phyloP scores from a whole-genome alignment of 805 yeast species.

The Ogataea corticis region DNA sequence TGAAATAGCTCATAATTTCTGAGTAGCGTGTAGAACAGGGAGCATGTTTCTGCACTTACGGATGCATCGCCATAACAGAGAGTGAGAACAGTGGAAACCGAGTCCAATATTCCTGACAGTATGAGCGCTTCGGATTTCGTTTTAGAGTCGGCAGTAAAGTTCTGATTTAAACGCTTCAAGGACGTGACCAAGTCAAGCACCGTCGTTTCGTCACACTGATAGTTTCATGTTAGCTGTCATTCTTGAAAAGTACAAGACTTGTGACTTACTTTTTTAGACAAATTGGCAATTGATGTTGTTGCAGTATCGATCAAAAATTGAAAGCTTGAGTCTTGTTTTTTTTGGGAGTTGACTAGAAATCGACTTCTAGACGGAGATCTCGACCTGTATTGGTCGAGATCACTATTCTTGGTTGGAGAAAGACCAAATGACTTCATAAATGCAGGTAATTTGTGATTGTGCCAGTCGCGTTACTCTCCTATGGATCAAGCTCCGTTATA shows the following conservation, averaged over 20 bases:
- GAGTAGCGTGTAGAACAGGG: conserved; percentile 12
- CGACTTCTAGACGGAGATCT: conserved; percentile 9
- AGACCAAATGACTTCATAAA: conserved; percentile 15
- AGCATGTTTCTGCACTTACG: conserved; percentile 12
- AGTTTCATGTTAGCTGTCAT: background rate
- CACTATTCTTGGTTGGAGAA: conserved; percentile 12
- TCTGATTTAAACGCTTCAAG: conserved; percentile 19
- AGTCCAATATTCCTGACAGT: conserved; percentile 14
- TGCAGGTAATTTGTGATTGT: no score
- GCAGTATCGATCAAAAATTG: conserved; percentile 20
- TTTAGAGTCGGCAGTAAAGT: conserved; percentile 15
- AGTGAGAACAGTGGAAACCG: conserved; percentile 5
- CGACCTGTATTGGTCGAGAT: conserved; percentile 1
- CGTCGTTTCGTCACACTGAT: conserved; percentile 16
- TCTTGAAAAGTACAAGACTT: background rate
- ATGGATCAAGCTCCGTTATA: no score
- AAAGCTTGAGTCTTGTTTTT: conserved; percentile 22
- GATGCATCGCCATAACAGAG: conserved; percentile 16
- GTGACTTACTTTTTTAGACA: conserved; percentile 14
- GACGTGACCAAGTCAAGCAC: conserved; percentile 13
- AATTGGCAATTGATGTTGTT: conserved; percentile 4
- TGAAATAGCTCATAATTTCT: conserved; percentile 18
- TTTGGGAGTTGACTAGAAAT: conserved; percentile 12
- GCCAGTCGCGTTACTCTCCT: no score
- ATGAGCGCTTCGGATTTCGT: conserved; percentile 15